Percentiles rank a stretch among this genome's conserved stretches.
Evolutionary conservation across 371 early-diverging fungal genomes (phyloP).

Genomic region (Blastocladiella emersonii): DNA sequence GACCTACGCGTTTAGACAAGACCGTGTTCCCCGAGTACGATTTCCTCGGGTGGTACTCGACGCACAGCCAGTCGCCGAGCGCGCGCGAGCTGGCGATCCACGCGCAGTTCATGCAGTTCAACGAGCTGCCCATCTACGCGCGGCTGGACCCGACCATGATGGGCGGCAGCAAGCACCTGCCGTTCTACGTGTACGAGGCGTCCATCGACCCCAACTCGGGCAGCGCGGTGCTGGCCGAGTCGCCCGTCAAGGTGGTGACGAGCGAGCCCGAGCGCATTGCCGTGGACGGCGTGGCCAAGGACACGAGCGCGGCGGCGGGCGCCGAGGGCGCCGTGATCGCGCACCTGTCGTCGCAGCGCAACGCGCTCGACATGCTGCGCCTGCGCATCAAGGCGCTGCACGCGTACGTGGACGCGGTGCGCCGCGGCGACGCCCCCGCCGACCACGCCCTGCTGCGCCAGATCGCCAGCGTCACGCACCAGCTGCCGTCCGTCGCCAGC

Average conservation of each 20-base stretch:
- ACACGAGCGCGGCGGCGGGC: constrained; percentile 31
- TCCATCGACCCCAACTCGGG: constrained; percentile 38
- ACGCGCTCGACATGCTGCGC: constrained; percentile 71
- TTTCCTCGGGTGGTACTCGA: background rate
- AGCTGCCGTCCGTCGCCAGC: constrained; percentile 53
- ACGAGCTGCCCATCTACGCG: constrained; percentile 61
- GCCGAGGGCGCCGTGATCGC: constrained; percentile 49
- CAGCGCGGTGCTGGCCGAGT: background rate
- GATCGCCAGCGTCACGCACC: constrained; percentile 52
- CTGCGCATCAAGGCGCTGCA: constrained; percentile 48
- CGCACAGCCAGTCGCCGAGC: background rate
- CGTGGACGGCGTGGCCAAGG: constrained; percentile 32
- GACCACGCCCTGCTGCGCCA: constrained; percentile 66
- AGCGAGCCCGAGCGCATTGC: constrained; percentile 75
- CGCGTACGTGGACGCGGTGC: constrained; percentile 51
- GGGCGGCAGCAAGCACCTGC: constrained; percentile 40
- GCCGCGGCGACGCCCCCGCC: constrained; percentile 28
- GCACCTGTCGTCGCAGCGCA: constrained; percentile 58
- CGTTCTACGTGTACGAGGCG: constrained; percentile 66
- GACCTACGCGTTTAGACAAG: constrained; percentile 30
- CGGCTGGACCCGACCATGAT: constrained; percentile 52
- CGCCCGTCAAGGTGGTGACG: constrained; percentile 29
- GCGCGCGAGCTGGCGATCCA: background rate
- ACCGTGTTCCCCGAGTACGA: background rate
- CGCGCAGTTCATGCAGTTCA: constrained; percentile 45